Percentiles rank a stretch among this genome's conserved stretches.
These are phyloP conservation scores for Akanthomyces lecanii DNA, from an alignment of 2,329 filamentous ascomycete genomes.

Conservation along the genomic window DNA sequence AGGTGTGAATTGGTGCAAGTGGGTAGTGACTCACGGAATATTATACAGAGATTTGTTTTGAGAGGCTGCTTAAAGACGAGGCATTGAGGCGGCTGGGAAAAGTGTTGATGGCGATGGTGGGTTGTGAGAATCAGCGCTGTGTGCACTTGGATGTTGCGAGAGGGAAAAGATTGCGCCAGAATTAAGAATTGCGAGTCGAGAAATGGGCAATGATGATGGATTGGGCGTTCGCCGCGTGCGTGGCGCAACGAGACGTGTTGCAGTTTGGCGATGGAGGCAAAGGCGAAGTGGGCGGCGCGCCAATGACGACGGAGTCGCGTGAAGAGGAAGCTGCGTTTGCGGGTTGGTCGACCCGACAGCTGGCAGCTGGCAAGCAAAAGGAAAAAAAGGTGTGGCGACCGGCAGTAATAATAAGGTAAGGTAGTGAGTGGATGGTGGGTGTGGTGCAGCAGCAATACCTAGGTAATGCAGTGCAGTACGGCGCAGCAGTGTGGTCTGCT, in stretches of 20 bases:
- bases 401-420: neutral
- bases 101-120: neutral
- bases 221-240: neutral
- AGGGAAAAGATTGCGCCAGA: neutral
- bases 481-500: neutral
- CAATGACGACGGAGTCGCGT: conserved; percentile 14
- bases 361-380: neutral
- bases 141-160: neutral
- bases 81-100: neutral
- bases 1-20: neutral
- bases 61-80: neutral
- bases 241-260: neutral
- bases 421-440: neutral
- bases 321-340: neutral
- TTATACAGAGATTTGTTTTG: neutral
- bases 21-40: neutral
- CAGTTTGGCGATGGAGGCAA: neutral
- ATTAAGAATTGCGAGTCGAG: neutral
- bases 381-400: neutral
- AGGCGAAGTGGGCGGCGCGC: conserved; percentile 3
- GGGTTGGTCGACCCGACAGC: neutral
- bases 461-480: too few relatives aligned
- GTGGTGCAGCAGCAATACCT: neutral
- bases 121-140: neutral
- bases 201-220: neutral